Percentiles rank a stretch among this genome's conserved stretches.
These are phyloP conservation scores for Torulaspora maleeae DNA, from an alignment of 805 yeast species.

Conservation along the genomic window DNA sequence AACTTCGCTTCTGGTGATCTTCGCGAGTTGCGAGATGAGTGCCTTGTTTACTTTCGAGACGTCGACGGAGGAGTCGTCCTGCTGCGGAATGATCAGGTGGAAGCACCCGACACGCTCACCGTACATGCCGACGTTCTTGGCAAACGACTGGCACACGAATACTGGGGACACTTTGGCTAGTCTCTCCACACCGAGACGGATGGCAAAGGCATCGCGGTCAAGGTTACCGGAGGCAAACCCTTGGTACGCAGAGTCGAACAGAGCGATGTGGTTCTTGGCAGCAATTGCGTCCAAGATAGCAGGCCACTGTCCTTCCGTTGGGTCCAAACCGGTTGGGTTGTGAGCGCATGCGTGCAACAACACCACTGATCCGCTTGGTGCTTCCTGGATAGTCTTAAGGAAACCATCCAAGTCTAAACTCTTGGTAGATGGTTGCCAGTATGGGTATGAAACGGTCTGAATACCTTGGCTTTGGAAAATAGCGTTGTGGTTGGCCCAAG, in stretches of 20 bases:
- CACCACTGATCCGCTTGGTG: slow-evolving; percentile 74
- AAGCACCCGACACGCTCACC: slow-evolving; percentile 97
- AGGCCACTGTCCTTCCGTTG: slow-evolving; percentile 76
- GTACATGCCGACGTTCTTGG: slow-evolving; percentile 93
- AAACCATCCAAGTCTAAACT: slow-evolving; percentile 68
- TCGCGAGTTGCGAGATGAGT: slow-evolving; percentile 68
- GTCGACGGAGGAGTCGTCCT: slow-evolving; percentile 24
- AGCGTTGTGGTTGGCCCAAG: slow-evolving; percentile 96
- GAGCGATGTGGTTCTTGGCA: slow-evolving; percentile 61
- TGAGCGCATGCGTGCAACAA: slow-evolving; percentile 94
- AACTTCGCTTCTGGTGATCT: slow-evolving; percentile 73
- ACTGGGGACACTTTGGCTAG: slow-evolving; percentile 51
- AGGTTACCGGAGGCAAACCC: slow-evolving; percentile 93
- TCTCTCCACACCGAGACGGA: slow-evolving; percentile 50
- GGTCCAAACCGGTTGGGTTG: slow-evolving; percentile 97
- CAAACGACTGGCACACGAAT: slow-evolving; percentile 88
- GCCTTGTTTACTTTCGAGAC: slow-evolving; percentile 47
- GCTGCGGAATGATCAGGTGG: slow-evolving; percentile 59
- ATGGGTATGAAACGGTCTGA: slow-evolving; percentile 66
- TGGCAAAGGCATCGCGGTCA: slow-evolving; percentile 77
- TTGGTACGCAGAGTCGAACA: slow-evolving; percentile 95
- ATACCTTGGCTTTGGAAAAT: slow-evolving; percentile 72
- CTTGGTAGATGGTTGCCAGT: slow-evolving; percentile 74
- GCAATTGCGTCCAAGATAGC: slow-evolving; percentile 59
- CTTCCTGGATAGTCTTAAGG: slow-evolving; percentile 53